Evolutionary conservation across 2,329 filamentous ascomycete species (phyloP), one percentile per base, ranked within the genome.

Genomic region (Phyllosticta citriasiana): DNA sequence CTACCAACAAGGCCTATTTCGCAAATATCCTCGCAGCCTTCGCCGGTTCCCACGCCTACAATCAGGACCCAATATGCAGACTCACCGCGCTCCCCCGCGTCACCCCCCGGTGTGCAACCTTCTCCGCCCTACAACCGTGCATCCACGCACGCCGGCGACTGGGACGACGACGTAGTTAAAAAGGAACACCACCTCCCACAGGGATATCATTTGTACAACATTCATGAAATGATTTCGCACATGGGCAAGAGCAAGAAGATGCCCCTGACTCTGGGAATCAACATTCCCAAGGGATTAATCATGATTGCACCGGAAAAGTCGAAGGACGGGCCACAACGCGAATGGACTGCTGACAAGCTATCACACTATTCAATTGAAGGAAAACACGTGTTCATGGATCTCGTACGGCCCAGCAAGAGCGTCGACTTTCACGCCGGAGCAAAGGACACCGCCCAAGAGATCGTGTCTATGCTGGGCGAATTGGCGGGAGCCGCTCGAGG

Each of bases 241-340:
- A 92, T 96, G 85, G 93, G 93, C 61, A 96, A 96, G 78, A 88
- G 89, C 69, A 96, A 96, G 80, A 97, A 97, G 78, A 94, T 97
- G 89, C 91, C 93, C 1, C 96, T 91, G n/a, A 96, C 90, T 0
- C 76, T 97, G 47, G 93, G 93, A n/a, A 88, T 97, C 70, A 97
- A 97, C 71, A 80, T 94, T 61, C 86, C 88, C 55, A 95, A 90
- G 16, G 92, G 92, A 50, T 84, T 88, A 33, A 95, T 99, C 66
- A 86, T 96, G 75, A 90, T 99, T 67, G 89, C 91, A 0, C 92
- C 93, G 0, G 93, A 95, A 71, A 90, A 88, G 71, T 81, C 86
- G 57, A 82, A 86, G 64, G 91, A 97, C 72, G 92, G 91, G 1
- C 88, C 89, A 3, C 86, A 89, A 63, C 87, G 95, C 70, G 92